Evolutionary conservation across 345 rosid species (phyloP).

Genomic region (Gossypioides kirkii): DNA sequence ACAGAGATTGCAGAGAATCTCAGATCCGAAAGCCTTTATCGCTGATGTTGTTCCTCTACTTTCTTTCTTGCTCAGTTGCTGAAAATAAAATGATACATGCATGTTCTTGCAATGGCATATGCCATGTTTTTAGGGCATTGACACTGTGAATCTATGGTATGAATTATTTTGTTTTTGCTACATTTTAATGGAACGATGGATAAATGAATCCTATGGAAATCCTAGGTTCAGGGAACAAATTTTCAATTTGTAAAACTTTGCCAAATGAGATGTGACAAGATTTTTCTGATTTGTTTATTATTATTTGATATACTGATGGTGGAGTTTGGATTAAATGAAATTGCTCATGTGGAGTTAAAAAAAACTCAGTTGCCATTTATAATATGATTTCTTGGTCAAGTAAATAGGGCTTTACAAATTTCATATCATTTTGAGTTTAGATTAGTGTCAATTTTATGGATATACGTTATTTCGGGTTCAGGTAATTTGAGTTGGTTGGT

Average conservation of each 20-base stretch:
- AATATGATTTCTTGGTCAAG: no score
- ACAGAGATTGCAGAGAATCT: constrained; percentile 97
- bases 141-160: background rate
- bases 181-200: constrained; percentile 7
- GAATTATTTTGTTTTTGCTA: constrained; percentile 10
- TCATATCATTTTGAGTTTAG: no score
- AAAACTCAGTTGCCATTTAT: no score
- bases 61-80: background rate
- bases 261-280: constrained; percentile 20
- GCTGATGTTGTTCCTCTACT: constrained; percentile 29
- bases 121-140: constrained; percentile 2
- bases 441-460: no score
- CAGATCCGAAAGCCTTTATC: constrained; percentile 90
- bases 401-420: no score
- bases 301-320: no score
- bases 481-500: no score
- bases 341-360: no score
- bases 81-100: constrained; percentile 20
- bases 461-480: no score
- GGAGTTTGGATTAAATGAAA: no score
- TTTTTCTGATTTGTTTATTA: constrained; percentile 23
- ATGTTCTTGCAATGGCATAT: constrained; percentile 11
- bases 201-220: background rate
- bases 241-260: background rate
- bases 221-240: background rate